Evolutionary conservation across 192 early-diverging fungal genomes (phyloP).

Genomic region (Backusella circina): DNA sequence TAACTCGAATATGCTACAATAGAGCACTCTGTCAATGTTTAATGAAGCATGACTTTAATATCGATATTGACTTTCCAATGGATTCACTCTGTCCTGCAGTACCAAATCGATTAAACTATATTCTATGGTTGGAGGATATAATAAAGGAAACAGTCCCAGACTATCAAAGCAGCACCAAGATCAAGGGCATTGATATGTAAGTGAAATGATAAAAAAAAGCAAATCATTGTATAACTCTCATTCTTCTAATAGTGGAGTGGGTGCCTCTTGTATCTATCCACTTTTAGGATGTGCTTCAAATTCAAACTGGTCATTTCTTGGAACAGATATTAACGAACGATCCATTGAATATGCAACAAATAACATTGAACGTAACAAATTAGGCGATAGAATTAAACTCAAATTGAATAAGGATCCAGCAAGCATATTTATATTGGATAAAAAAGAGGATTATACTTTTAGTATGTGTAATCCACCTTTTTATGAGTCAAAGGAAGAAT

Average conservation of each 20-base stretch:
- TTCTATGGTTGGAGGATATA: slow-evolving; percentile 66
- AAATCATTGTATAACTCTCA: no score
- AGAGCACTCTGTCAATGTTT: slow-evolving; percentile 61
- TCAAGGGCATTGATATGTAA: slow-evolving; percentile 64
- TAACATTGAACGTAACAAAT: slow-evolving; percentile 64
- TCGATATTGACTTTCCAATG: slow-evolving; percentile 64
- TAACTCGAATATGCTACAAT: background rate
- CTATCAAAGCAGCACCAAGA: background rate
- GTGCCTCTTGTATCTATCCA: slow-evolving; percentile 91
- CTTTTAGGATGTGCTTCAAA: slow-evolving; percentile 65
- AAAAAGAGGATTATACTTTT: slow-evolving; percentile 49
- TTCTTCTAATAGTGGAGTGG: slow-evolving; percentile 61
- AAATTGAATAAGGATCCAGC: slow-evolving; percentile 39
- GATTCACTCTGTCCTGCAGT: slow-evolving; percentile 68
- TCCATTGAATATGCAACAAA: slow-evolving; percentile 57
- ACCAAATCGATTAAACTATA: slow-evolving; percentile 61
- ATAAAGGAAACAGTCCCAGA: slow-evolving; percentile 23
- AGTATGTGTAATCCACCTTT: slow-evolving; percentile 95
- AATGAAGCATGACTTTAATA: slow-evolving; percentile 56
- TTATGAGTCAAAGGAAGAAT: slow-evolving; percentile 60
- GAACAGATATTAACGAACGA: slow-evolving; percentile 68
- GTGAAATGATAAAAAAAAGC: no score
- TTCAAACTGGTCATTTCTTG: slow-evolving; percentile 63
- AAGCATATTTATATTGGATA: slow-evolving; percentile 13
- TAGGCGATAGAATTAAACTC: slow-evolving; percentile 56